Evolutionary conservation across 1,284 basidiomycete species (phyloP).

Genomic region (Heterobasidion occidentale): DNA sequence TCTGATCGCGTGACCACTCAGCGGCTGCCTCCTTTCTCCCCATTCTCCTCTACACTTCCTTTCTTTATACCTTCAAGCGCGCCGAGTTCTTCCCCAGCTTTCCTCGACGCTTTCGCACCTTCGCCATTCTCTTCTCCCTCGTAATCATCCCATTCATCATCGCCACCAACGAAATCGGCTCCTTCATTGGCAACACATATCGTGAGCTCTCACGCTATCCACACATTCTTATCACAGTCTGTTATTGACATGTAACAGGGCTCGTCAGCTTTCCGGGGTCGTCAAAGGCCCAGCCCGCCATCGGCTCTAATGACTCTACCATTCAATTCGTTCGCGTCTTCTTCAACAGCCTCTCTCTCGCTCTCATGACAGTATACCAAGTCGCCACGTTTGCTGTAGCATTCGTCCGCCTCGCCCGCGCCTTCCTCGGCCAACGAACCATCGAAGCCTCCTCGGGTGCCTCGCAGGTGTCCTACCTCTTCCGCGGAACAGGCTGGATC

Average conservation of each 20-base stretch:
- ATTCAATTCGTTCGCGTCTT: conserved; percentile 42
- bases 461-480: conserved; percentile 39
- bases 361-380: conserved; percentile 49
- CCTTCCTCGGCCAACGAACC: conserved; percentile 40
- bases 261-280: conserved; percentile 1
- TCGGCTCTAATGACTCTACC: conserved; percentile 32
- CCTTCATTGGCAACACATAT: conserved; percentile 53
- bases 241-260: not conserved
- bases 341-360: conserved; percentile 51
- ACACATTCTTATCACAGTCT: not conserved
- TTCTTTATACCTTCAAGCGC: conserved; percentile 44
- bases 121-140: conserved; percentile 38
- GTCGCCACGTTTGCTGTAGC: conserved; percentile 46
- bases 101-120: conserved; percentile 38
- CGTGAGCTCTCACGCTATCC: conserved; percentile 29
- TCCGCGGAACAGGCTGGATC: conserved; percentile 60
- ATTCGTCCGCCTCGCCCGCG: conserved; percentile 46
- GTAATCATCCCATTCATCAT: conserved; percentile 49
- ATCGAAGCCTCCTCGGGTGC: conserved; percentile 31
- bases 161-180: conserved; percentile 48
- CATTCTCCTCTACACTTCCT: conserved; percentile 46
- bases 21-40: conserved; percentile 50
- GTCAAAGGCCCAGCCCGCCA: conserved; percentile 20
- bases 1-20: conserved; percentile 16
- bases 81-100: conserved; percentile 41